These are phyloP conservation scores for Neurospora sp. DNA, from an alignment of 495 filamentous ascomycete genomes.

Conservation along the genomic window DNA sequence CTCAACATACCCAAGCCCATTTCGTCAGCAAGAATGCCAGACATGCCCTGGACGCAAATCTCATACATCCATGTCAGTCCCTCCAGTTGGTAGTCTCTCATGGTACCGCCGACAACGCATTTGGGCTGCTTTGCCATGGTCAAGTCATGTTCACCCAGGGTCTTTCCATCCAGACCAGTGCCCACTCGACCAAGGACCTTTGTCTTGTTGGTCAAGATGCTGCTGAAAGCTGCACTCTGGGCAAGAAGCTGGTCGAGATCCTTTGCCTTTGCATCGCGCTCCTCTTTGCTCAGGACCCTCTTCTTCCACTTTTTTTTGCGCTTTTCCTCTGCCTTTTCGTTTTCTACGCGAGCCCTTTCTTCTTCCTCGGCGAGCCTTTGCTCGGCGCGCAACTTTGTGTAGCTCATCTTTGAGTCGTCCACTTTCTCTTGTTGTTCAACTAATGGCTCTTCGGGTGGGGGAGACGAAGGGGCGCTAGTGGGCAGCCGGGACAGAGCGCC, in stretches of 20 bases:
- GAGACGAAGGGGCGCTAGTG: slow-evolving; percentile 35
- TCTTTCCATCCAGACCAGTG: slow-evolving; percentile 40
- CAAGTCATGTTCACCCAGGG: slow-evolving; percentile 65
- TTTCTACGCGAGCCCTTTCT: slow-evolving; percentile 33
- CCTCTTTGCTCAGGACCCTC: slow-evolving; percentile 38
- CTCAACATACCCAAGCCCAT: slow-evolving; percentile 69
- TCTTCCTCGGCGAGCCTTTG: slow-evolving; percentile 44
- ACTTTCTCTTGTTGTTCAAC: background rate
- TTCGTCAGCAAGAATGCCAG: slow-evolving; percentile 92
- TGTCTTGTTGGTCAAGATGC: slow-evolving; percentile 46
- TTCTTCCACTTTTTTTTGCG: slow-evolving; percentile 38
- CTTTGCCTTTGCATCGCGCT: slow-evolving; percentile 41
- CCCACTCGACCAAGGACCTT: slow-evolving; percentile 44
- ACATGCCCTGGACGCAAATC: slow-evolving; percentile 68
- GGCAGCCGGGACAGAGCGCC: slow-evolving; percentile 20
- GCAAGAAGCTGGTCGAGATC: slow-evolving; percentile 40
- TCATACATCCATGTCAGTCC: slow-evolving; percentile 94
- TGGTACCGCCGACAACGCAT: slow-evolving; percentile 74
- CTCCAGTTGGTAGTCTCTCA: slow-evolving; percentile 91
- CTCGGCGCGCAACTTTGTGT: slow-evolving; percentile 26
- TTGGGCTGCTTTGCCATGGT: slow-evolving; percentile 76
- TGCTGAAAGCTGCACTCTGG: slow-evolving; percentile 38
- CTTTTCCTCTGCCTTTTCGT: slow-evolving; percentile 39
- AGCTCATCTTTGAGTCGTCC: slow-evolving; percentile 25
- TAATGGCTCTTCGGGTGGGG: slow-evolving; percentile 16